Conservation (phyloP, 257 asterid genomes). For the Coffea canephora region DNA sequence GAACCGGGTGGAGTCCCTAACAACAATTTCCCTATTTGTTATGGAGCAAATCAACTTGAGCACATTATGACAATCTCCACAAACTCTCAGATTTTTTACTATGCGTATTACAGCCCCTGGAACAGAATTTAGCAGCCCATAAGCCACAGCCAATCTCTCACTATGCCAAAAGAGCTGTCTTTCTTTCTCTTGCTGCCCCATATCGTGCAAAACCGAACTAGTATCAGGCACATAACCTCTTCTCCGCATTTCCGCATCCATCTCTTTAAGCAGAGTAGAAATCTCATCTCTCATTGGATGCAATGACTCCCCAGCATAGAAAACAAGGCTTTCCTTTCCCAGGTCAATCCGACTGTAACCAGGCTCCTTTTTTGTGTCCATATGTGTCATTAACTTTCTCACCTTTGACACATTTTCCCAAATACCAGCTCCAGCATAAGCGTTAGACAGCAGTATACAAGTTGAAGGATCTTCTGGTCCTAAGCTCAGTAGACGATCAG, state of each 20-base stretch:
- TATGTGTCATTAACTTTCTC: slow-evolving; percentile 45
- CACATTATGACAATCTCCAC: slow-evolving; percentile 67
- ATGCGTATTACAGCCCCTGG: slow-evolving; percentile 51
- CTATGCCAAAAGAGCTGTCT: slow-evolving; percentile 86
- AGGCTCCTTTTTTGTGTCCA: slow-evolving; percentile 62
- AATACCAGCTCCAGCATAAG: slow-evolving; percentile 55
- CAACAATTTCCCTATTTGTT: slow-evolving; percentile 44
- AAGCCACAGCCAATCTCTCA: slow-evolving; percentile 74
- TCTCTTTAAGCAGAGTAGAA: slow-evolving; percentile 46
- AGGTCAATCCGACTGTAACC: slow-evolving; percentile 65
- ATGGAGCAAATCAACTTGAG: slow-evolving; percentile 52
- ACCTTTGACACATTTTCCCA: slow-evolving; percentile 65
- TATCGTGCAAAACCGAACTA: slow-evolving; percentile 62
- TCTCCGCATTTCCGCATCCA: slow-evolving; percentile 64
- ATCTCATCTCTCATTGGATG: slow-evolving; percentile 60
- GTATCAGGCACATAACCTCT: slow-evolving; percentile 72
- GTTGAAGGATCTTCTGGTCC: slow-evolving; percentile 65
- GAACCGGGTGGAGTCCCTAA: slow-evolving; percentile 66
- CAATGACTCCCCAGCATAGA: slow-evolving; percentile 65
- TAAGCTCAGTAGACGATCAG: slow-evolving; percentile 44
- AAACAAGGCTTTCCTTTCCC: slow-evolving; percentile 58
- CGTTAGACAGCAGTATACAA: slow-evolving; percentile 57
- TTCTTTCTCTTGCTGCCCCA: slow-evolving; percentile 72
- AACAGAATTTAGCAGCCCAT: slow-evolving; percentile 62
- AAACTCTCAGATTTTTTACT: slow-evolving; percentile 63